Base-by-base conservation (phyloP, 345 rosid genomes). In the Clarkia xantiana region DNA sequence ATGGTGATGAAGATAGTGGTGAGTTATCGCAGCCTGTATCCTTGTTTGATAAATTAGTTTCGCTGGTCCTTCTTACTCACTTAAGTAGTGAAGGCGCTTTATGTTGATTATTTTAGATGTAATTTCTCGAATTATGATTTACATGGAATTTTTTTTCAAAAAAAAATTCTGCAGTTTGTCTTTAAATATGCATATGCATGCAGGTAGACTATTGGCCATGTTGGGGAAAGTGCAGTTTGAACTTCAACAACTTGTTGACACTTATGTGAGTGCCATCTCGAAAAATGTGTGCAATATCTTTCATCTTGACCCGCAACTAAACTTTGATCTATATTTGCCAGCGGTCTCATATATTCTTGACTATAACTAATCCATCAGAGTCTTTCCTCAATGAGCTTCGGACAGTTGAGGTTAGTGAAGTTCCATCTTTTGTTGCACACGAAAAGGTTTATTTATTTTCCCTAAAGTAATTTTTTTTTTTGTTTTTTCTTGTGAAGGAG, bases 341-440 rank as follows among this genome's bases (percentile, higher is more conserved):
- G 99, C 90, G 99, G 9, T 71, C 79, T 48, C 81, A 87, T 72
- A 61, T 93, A 67, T 55, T 76, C 52, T 45, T 68, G 58, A 93
- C 99, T 13, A 84, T 93, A 65, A 84, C 96, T 42, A 64, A 74
- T 45, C 97, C 99, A 12, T 78, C 97, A 4, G 99, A 93, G 60
- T 85, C 94, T n/a, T 81, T 87, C 69, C 81, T 93, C 51, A 80
- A 66, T 64, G 97, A 93, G 55, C 95, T 93, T 15, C 88, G 95
- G 52, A 80, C 79, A 20, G 95, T 87, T 51, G 99, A 93, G 99
- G 99, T 93, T 63, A 44, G 85, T 68, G 47, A 2, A 12, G 42
- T 58, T 65, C 41, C 49, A 36, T 54, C 29, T 29, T 29, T 29
- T 29, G 8, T 29, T 29, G 36, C 9, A 7, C 8, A 29, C 0